phyloP scores from a whole-genome alignment of 2,329 filamentous ascomycete genomes.

The Colletotrichum sp. region DNA sequence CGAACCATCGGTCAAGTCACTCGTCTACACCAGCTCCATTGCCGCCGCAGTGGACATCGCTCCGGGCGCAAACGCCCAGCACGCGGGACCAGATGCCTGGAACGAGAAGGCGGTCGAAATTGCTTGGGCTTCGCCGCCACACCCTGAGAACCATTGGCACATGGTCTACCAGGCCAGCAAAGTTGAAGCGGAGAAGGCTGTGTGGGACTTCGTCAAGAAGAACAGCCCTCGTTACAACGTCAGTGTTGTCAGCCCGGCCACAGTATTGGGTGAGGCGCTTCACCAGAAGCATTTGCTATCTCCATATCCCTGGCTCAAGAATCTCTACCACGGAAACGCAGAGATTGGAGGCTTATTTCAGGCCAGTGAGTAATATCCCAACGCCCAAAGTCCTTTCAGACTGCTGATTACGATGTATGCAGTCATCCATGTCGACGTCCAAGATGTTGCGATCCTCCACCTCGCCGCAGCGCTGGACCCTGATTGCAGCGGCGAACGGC shows the following conservation, averaged over 20 bases:
- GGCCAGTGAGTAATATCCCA: background rate
- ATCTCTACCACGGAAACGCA: background rate
- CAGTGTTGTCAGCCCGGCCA: background rate
- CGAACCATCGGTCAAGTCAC: background rate
- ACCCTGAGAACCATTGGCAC: background rate
- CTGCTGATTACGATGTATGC: background rate
- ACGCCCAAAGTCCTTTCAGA: background rate
- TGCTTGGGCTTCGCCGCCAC: background rate
- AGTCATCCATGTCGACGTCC: background rate
- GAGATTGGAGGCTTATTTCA: background rate
- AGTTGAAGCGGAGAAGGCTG: background rate
- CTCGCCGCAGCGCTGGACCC: background rate
- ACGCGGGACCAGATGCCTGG: background rate
- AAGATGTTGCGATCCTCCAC: background rate
- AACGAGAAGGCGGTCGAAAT: background rate
- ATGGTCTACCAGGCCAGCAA: background rate
- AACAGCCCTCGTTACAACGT: background rate
- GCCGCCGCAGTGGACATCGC: background rate
- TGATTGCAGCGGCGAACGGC: background rate
- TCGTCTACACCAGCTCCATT: background rate
- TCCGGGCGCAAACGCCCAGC: rapidly evolving
- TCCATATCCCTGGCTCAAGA: background rate
- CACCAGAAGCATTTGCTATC: background rate
- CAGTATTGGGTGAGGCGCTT: background rate
- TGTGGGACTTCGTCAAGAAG: background rate